Conservation (phyloP, 257 asterid genomes). For the Penstemon eatonii region DNA sequence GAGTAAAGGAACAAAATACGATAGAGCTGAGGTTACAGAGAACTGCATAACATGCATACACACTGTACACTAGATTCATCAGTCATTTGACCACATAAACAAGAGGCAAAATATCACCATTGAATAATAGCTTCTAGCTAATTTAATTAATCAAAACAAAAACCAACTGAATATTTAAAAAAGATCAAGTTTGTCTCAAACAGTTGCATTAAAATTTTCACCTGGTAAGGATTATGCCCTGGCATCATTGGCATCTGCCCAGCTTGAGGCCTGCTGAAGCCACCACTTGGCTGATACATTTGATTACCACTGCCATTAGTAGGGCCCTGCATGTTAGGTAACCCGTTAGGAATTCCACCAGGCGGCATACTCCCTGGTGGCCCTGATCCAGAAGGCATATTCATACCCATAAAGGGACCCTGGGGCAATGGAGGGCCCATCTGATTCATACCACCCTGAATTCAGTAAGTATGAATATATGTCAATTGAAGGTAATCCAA, state of each 20-base stretch:
- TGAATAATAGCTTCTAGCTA: constrained; percentile 2
- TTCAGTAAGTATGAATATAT: constrained; percentile 38
- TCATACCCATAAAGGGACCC: constrained; percentile 81
- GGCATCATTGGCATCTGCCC: constrained; percentile 95
- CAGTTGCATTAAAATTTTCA: constrained; percentile 29
- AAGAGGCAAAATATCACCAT: not conserved
- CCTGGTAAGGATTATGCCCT: constrained; percentile 88
- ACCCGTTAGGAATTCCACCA: constrained; percentile 56
- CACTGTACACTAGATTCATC: not conserved
- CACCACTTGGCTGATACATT: constrained; percentile 81
- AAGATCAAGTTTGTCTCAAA: not conserved
- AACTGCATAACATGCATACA: constrained; percentile 3
- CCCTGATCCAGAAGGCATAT: constrained; percentile 72
- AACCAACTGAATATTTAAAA: not conserved
- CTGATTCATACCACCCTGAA: constrained; percentile 83
- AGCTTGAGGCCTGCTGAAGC: constrained; percentile 75
- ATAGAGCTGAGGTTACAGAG: not conserved
- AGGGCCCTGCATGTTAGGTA: constrained; percentile 58
- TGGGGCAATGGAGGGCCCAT: constrained; percentile 79
- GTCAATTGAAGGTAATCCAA: constrained; percentile 27
- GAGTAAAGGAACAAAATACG: not conserved
- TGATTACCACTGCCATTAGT: constrained; percentile 56
- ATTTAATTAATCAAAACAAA: not conserved
- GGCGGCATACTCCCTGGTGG: constrained; percentile 66
- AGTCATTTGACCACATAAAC: not conserved